These are phyloP conservation scores for Cyamopsis tetragonoloba DNA, from an alignment of 306 rosid species.

Conservation along the genomic window DNA sequence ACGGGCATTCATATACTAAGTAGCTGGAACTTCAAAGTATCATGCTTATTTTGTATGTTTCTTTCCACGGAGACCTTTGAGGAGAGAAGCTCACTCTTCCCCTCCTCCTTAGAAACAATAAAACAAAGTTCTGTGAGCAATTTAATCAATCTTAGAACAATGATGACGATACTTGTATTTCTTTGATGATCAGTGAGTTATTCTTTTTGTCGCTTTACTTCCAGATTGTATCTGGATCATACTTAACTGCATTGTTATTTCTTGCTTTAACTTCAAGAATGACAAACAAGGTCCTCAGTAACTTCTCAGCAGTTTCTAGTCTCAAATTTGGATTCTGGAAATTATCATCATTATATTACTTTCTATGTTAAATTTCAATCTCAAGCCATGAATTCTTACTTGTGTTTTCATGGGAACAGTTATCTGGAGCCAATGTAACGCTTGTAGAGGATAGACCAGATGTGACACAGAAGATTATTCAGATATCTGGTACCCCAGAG, in stretches of 20 bases:
- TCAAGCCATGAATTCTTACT: constrained; percentile 9
- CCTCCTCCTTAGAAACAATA: no score
- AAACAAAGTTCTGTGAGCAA: neutral
- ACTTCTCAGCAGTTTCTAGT: neutral
- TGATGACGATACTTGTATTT: neutral
- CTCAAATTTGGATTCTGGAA: neutral
- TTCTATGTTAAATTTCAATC: neutral
- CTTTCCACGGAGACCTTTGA: no score
- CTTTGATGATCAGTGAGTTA: neutral
- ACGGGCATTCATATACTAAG: no score
- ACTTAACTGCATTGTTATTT: neutral
- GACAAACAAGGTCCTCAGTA: neutral
- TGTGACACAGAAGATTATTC: constrained; percentile 67
- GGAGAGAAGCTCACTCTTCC: no score
- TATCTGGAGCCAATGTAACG: constrained; percentile 91
- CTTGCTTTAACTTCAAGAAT: constrained; percentile 1
- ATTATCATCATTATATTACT: neutral
- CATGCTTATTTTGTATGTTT: no score
- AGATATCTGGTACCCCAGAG: constrained; percentile 91
- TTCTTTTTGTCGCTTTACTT: neutral
- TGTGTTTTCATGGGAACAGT: constrained; percentile 43
- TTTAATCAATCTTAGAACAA: constrained; percentile 4
- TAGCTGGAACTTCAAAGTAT: no score
- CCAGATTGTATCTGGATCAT: neutral
- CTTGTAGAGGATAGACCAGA: constrained; percentile 88